Evolutionary conservation across 2,329 filamentous ascomycete species (phyloP).

Genomic region (Laburnicola sp.): DNA sequence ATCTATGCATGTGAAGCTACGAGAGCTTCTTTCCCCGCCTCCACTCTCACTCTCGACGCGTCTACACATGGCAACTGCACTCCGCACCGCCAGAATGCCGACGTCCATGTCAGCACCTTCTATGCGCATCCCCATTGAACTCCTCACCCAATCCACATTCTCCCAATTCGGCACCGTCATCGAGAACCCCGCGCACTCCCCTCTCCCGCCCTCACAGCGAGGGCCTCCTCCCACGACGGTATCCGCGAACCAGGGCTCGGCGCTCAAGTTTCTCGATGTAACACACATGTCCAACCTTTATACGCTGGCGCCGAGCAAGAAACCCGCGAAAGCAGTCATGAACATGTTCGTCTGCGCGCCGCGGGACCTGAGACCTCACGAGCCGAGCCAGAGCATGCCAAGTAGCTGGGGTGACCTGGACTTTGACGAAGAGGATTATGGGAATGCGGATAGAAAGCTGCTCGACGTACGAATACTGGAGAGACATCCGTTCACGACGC

Average conservation of each 20-base stretch:
- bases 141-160: constrained; percentile 72
- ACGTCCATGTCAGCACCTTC: constrained; percentile 45
- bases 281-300: constrained; percentile 76
- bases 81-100: constrained; percentile 36
- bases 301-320: constrained; percentile 62
- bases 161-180: constrained; percentile 81
- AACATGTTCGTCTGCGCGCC: constrained; percentile 89
- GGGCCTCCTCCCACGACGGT: constrained; percentile 52
- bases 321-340: constrained; percentile 65
- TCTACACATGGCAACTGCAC: constrained; percentile 5
- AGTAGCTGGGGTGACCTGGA: constrained; percentile 41
- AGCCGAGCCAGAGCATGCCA: constrained; percentile 41
- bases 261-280: constrained; percentile 82
- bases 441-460: constrained; percentile 33
- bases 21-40: constrained; percentile 13
- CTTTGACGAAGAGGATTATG: constrained; percentile 38
- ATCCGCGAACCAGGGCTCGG: constrained; percentile 81
- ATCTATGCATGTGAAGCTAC: constrained; percentile 16
- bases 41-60: background rate
- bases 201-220: constrained; percentile 54
- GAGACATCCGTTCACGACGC: constrained; percentile 89
- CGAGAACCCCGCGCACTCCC: constrained; percentile 66
- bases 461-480: constrained; percentile 79
- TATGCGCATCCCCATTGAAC: constrained; percentile 59
- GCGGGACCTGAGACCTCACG: constrained; percentile 55